phyloP scores from a whole-genome alignment of 1,284 basidiomycete genomes.

The Apiotrichum porosum region DNA sequence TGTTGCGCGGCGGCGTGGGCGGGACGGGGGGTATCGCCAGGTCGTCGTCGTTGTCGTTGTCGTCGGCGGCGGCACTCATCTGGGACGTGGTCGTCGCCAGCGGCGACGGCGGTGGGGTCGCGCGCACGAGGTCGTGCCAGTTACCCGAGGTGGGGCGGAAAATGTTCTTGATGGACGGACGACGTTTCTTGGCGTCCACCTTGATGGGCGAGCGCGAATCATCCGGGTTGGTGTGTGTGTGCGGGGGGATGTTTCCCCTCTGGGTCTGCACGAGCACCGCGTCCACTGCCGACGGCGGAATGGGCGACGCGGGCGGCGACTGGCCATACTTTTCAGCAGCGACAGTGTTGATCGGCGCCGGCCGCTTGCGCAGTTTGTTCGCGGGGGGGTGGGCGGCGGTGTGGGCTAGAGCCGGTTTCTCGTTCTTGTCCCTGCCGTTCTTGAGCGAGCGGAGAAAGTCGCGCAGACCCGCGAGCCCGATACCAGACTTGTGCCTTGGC shows the following conservation, averaged over 20 bases:
- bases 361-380: slow-evolving; percentile 4
- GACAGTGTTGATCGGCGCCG: slow-evolving; percentile 11
- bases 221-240: background rate
- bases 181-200: slow-evolving; percentile 11
- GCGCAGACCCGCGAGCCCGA: slow-evolving; percentile 40
- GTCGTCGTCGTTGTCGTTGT: background rate
- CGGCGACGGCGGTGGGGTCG: slow-evolving; percentile 7
- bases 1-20: background rate
- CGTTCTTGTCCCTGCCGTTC: background rate
- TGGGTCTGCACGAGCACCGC: slow-evolving; percentile 1
- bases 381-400: too few relatives aligned
- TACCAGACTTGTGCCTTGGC: slow-evolving; percentile 7
- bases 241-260: slow-evolving; percentile 1
- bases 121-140: slow-evolving; percentile 36
- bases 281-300: background rate
- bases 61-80: background rate
- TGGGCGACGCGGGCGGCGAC: slow-evolving; percentile 9
- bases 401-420: background rate
- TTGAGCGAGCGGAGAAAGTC: slow-evolving; percentile 37
- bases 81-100: background rate
- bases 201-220: background rate
- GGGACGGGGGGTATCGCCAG: background rate
- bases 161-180: slow-evolving; percentile 34
- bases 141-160: slow-evolving; percentile 39
- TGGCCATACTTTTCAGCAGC: slow-evolving; percentile 2